Evolutionary conservation across 164 flowering plant species (phyloP).

Genomic region (Stephania japonica): DNA sequence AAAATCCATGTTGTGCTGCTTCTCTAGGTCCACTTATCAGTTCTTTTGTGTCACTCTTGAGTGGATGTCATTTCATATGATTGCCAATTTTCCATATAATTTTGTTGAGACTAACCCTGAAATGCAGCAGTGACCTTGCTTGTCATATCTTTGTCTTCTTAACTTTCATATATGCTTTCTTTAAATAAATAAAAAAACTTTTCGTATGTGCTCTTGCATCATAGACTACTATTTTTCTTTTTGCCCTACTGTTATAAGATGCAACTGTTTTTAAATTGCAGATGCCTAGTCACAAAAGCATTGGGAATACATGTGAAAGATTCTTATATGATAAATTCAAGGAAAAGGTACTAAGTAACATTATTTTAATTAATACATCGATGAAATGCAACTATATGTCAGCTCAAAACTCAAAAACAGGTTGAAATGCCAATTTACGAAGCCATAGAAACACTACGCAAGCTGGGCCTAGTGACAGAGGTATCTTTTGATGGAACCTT

Average conservation of each 20-base stretch:
- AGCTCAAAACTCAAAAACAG: slow-evolving; percentile 28
- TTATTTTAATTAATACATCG: not conserved
- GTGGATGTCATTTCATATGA: not conserved
- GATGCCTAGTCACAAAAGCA: slow-evolving; percentile 29
- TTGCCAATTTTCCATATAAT: not conserved
- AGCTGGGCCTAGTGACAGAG: slow-evolving; percentile 66
- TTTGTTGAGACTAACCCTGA: not conserved
- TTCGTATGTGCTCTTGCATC: not conserved
- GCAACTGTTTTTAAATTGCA: slow-evolving; percentile 22
- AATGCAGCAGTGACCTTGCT: not conserved
- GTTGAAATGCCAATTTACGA: slow-evolving; percentile 82
- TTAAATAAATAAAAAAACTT: too few species aligned
- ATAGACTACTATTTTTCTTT: not conserved
- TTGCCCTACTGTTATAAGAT: not conserved
- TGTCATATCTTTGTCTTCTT: not conserved
- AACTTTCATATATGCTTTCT: not conserved
- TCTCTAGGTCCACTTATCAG: not conserved
- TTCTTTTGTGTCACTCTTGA: not conserved
- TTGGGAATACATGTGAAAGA: slow-evolving; percentile 65
- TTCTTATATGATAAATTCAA: slow-evolving; percentile 57
- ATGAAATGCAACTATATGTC: not conserved
- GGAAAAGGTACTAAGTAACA: slow-evolving; percentile 45
- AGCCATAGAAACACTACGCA: slow-evolving; percentile 56
- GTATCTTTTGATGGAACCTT: slow-evolving; percentile 31
- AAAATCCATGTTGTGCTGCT: not conserved